Evolutionary conservation across 192 early-diverging fungal species (phyloP).

Genomic region (Coemansia sp.): DNA sequence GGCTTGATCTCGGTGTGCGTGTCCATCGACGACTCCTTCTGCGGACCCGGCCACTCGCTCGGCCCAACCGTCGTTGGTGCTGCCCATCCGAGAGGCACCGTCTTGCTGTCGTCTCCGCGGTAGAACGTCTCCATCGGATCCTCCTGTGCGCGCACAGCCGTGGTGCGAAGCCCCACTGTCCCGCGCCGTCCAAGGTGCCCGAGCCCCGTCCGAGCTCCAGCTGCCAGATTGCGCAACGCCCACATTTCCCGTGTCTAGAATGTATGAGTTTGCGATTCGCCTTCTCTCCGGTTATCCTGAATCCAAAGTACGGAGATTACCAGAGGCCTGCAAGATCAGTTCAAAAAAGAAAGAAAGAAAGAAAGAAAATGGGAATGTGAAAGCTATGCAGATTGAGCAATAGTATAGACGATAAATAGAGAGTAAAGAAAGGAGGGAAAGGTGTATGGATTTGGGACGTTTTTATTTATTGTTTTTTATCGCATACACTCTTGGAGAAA

Average conservation of each 20-base stretch:
- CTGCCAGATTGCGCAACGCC: conserved; percentile 39
- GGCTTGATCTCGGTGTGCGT: conserved; percentile 59
- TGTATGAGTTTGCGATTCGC: neutral
- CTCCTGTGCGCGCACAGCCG: neutral
- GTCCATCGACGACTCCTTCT: conserved; percentile 30
- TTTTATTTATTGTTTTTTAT: no score
- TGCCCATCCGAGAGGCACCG: conserved; percentile 43
- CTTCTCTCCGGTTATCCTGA: no score
- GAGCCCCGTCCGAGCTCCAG: conserved; percentile 23
- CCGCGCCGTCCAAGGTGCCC: neutral
- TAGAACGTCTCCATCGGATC: conserved; percentile 40
- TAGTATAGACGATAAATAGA: no score
- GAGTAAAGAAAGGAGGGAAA: no score
- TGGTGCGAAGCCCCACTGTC: neutral
- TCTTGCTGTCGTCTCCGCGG: conserved; percentile 28
- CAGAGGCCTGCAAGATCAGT: no score
- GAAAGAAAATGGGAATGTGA: no score
- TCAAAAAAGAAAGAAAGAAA: no score
- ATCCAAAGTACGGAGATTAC: no score
- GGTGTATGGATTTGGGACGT: no score
- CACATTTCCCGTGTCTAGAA: neutral
- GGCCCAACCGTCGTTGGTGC: conserved; percentile 44
- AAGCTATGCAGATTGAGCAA: no score
- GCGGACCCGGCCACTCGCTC: conserved; percentile 47
- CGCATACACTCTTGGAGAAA: no score